phyloP scores from a whole-genome alignment of 108 stramenopile genomes.

The Nannochloropsis granulata region DNA sequence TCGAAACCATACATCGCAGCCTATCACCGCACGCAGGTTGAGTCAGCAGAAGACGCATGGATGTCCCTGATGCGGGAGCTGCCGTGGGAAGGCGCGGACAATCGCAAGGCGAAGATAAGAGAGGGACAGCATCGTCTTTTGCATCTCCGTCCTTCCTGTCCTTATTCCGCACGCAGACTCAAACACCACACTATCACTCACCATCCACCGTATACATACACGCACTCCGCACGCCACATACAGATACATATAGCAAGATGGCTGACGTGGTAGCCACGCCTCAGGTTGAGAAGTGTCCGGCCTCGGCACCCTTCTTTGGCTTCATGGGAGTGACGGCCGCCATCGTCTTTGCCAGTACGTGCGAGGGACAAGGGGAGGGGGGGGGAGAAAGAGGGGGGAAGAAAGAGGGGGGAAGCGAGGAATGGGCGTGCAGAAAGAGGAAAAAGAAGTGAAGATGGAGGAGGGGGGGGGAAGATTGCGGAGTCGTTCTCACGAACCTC shows the following conservation, averaged over 20 bases:
- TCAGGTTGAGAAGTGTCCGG: slow-evolving; percentile 37
- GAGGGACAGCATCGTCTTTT: not conserved
- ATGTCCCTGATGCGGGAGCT: no score
- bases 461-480: not conserved
- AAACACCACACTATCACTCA: not conserved
- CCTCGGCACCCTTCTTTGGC: slow-evolving; percentile 43
- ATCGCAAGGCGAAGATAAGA: not conserved
- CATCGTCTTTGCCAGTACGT: slow-evolving; percentile 42
- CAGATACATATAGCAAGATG: not conserved
- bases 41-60: no score
- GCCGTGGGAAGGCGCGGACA: no score
- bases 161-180: not conserved
- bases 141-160: no score
- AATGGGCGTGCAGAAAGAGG: not conserved
- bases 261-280: not conserved
- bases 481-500: not conserved
- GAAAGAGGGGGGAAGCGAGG: not conserved
- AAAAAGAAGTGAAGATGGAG: not conserved
- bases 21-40: no score
- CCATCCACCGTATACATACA: not conserved
- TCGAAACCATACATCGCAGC: no score
- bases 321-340: slow-evolving; percentile 44
- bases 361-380: not conserved
- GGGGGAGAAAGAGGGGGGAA: not conserved
- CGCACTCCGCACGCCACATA: no score